Base-by-base conservation (phyloP, 1,139 yeast genomes). In the Scheffersomyces lignicola region DNA sequence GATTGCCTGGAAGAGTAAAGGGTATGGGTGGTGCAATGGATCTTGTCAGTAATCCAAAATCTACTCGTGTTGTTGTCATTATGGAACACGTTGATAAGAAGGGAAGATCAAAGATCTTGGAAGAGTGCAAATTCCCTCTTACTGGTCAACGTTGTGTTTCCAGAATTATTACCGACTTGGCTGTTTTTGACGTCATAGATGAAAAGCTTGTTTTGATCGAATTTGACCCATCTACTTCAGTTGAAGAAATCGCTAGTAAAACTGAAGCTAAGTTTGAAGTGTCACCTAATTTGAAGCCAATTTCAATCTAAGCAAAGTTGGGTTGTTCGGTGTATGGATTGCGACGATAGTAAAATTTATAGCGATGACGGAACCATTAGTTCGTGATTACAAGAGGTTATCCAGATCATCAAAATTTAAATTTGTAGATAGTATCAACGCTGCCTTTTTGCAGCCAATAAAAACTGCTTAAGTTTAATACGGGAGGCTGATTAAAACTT, bases 21-120 rank as follows among this genome's bases (percentile, higher is more conserved):
- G 78, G 78, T 18, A 73, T 73, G 74, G 78, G 78, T 20, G 78
- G 78, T n/a, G 78, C 78, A 23, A 73, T 73, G 78, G 78, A 73
- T 47, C 58, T 73, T 14, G 78, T 70, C 3, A 65, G 76, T 18
- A 70, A 71, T 44, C 76, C 77, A 5, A 47, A 52, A 21, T 54
- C 63, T 32, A 72, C 78, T 7, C 52, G 61, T 37, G 78, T 73
- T n/a, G 71, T 73, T 28, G 73, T 71, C 9, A 58, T 69, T 32
- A 71, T 70, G 60, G 77, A 73, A 40, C 78, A 73, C 45, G 62
- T 59, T 21, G 76, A 72, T 46, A 65, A 61, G 47, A 64, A 67
- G 48, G 76, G 76, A 22, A 52, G 63, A 25, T 60, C 77, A 13
- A 73, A 73, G 60, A 72, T 73, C 36, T 58, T 73, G 29, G 54